phyloP scores from a whole-genome alignment of 2,329 filamentous ascomycete genomes.

The Microsporum canis region DNA sequence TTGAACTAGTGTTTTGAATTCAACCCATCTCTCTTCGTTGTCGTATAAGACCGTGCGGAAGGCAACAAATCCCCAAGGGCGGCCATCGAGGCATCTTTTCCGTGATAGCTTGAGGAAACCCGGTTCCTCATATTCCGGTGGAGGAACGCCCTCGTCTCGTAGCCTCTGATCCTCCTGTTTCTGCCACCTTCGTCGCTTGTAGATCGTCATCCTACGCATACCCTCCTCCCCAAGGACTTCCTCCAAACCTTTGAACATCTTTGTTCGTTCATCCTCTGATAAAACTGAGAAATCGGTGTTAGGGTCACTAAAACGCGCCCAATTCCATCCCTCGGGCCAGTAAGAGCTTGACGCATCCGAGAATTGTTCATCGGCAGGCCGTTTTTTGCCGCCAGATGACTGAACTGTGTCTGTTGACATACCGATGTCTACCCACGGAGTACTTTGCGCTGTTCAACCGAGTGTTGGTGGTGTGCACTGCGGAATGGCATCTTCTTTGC shows the following conservation, averaged over 20 bases:
- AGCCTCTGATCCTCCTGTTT: background rate
- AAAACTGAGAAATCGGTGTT: background rate
- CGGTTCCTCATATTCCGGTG: background rate
- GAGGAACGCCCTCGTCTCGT: background rate
- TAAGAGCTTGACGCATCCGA: background rate
- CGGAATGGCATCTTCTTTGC: no score
- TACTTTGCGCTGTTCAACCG: no score
- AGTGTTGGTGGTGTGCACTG: no score
- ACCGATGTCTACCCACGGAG: background rate
- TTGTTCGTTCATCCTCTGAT: background rate
- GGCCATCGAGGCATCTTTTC: no score
- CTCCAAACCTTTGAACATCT: background rate
- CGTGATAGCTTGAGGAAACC: background rate
- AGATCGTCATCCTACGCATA: background rate
- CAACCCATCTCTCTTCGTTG: background rate
- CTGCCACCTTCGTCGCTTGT: background rate
- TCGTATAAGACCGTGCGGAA: background rate
- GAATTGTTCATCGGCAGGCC: background rate
- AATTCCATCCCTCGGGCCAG: constrained; percentile 1
- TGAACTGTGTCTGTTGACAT: background rate
- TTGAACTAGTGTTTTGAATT: background rate
- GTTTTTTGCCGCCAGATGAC: background rate
- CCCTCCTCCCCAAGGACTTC: background rate
- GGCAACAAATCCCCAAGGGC: background rate
- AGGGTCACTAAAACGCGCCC: background rate